Conservation (phyloP, 2,329 filamentous ascomycete species). For the Epichloe hybrida region DNA sequence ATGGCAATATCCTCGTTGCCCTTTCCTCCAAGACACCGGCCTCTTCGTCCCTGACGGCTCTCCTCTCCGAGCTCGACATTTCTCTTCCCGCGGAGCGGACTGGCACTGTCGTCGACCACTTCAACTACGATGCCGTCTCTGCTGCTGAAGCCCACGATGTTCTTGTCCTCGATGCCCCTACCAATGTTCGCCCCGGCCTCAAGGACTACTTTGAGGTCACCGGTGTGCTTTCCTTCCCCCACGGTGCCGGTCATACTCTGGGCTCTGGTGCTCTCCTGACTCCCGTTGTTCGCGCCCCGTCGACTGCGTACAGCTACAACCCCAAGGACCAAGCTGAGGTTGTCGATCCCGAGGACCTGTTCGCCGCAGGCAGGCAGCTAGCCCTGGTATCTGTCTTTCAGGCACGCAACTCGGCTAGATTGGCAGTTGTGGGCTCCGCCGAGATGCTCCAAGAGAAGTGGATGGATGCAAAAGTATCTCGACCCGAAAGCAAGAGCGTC, state of each 20-base stretch:
- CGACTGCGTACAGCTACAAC: conserved; percentile 87
- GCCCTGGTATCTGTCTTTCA: conserved; percentile 76
- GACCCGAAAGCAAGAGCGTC: conserved; percentile 35
- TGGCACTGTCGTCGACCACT: conserved; percentile 83
- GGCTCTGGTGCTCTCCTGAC: conserved; percentile 65
- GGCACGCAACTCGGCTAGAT: conserved; percentile 82
- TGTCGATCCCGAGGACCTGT: conserved; percentile 60
- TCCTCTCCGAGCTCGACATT: conserved; percentile 82
- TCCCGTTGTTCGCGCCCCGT: conserved; percentile 69
- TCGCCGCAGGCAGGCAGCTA: conserved; percentile 73
- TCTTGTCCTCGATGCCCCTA: conserved; percentile 60
- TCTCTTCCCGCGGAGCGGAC: conserved; percentile 75
- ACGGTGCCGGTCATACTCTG: conserved; percentile 66
- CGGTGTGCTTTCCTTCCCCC: conserved; percentile 59
- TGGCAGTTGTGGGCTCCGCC: conserved; percentile 71
- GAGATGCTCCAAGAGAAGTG: conserved; percentile 83
- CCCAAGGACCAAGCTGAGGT: conserved; percentile 66
- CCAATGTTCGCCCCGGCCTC: conserved; percentile 49
- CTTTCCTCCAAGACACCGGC: conserved; percentile 60
- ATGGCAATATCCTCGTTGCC: conserved; percentile 82
- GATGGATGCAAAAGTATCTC: conserved; percentile 70
- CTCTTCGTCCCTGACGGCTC: conserved; percentile 58
- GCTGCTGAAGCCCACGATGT: conserved; percentile 80
- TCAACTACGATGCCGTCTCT: conserved; percentile 72
- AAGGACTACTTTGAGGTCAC: conserved; percentile 59